phyloP scores from a whole-genome alignment of 192 early-diverging fungal species.

The Helicostylum pulchrum region DNA sequence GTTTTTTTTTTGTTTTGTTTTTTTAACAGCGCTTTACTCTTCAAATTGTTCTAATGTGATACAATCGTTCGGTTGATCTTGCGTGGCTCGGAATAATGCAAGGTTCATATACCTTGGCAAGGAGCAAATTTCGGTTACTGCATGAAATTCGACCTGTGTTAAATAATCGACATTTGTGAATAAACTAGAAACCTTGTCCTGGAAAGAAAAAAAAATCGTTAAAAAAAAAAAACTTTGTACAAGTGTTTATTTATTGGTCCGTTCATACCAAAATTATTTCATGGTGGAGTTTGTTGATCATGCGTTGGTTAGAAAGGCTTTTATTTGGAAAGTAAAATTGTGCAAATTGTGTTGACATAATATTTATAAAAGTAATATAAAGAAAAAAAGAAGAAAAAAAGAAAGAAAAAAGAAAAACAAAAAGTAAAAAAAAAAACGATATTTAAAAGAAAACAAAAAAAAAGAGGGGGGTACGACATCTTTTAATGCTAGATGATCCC shows the following conservation, averaged over 20 bases:
- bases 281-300: neutral
- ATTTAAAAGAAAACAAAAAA: neutral
- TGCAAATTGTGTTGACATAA: slow-evolving; percentile 1
- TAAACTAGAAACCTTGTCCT: slow-evolving; percentile 2
- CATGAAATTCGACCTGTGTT: slow-evolving; percentile 22
- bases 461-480: neutral
- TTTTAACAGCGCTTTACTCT: slow-evolving; percentile 5
- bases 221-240: neutral
- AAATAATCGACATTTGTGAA: slow-evolving; percentile 12
- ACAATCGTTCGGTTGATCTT: slow-evolving; percentile 11
- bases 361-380: neutral
- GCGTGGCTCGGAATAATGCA: slow-evolving; percentile 55
- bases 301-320: neutral
- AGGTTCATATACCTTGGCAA: slow-evolving; percentile 69
- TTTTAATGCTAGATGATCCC: no score
- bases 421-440: neutral
- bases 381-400: neutral
- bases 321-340: slow-evolving; percentile 10
- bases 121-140: slow-evolving; percentile 42
- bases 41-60: slow-evolving; percentile 7
- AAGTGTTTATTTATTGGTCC: no score
- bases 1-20: neutral
- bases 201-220: neutral
- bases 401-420: neutral
- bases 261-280: neutral